A percentile compares a stretch with the other conserved stretches of the same genome.
These are phyloP conservation scores for Gryganskiella cystojenkinii DNA, from an alignment of 192 early-diverging fungal species.

Conservation along the genomic window DNA sequence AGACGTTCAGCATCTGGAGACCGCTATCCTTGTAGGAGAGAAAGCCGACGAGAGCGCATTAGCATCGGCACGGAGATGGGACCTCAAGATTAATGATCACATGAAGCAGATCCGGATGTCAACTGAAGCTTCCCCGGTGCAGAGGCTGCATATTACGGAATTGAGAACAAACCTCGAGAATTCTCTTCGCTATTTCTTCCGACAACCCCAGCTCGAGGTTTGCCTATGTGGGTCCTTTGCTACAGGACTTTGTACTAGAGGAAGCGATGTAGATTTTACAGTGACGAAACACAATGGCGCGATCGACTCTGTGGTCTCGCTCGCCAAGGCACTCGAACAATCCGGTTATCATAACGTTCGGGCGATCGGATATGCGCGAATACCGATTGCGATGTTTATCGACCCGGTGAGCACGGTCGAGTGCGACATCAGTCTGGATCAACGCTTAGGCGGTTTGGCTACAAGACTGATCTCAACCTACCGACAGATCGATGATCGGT, in stretches of 20 bases:
- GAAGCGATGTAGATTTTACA: slow-evolving; percentile 10
- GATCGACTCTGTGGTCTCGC: neutral
- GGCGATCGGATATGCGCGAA: neutral
- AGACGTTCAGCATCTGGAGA: no score
- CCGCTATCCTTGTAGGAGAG: no score
- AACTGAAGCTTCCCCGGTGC: no score
- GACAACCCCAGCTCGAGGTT: neutral
- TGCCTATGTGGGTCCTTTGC: slow-evolving; percentile 9
- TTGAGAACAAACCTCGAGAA: no score
- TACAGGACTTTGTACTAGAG: neutral
- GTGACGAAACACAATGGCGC: neutral
- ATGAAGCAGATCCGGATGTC: no score
- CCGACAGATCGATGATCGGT: neutral
- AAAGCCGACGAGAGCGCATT: no score
- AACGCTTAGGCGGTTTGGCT: neutral
- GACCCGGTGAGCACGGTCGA: neutral
- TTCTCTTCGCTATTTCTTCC: neutral
- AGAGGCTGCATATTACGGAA: no score
- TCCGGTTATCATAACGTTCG: neutral
- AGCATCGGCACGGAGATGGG: neutral
- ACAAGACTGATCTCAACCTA: slow-evolving; percentile 16
- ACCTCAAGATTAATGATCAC: neutral
- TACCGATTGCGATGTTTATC: slow-evolving; percentile 6
- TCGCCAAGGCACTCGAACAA: neutral
- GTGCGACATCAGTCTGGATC: slow-evolving; percentile 3